Evolutionary conservation across 139 green algal species (phyloP), one percentile per base, ranked within the genome.

Genomic region (Chlorella sp.): DNA sequence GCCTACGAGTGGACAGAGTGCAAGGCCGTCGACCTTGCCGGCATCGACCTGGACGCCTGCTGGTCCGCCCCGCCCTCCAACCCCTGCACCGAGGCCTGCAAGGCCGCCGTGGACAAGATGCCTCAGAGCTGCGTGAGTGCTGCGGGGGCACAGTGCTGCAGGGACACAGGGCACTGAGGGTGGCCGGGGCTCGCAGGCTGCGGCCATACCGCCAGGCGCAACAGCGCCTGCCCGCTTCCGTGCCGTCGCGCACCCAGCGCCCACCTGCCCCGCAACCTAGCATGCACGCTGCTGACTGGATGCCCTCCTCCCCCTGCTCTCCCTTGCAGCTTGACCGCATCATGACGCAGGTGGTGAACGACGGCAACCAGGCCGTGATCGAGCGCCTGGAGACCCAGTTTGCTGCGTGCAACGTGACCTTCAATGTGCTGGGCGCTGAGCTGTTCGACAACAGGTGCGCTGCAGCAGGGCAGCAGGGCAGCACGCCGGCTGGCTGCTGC

Each of bases 11-110:
- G 67, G 67, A 41, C 30, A 9, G n/a, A 73, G 67, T 75, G 69
- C 69, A 75, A 56, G 69, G 36, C 34, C 1, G 69, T 75, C 17
- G 69, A 75, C 69, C 1, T 51, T 38, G 25, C 69, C 34, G 36
- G 20, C 1, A 55, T 75, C 15, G 25, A 75, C 36, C 26, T 75
- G 21, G 69, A 75, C 20, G 32, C 69, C 4, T 75, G 69, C 69
- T 75, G 69, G 69, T n/a, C 15, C 26, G 69, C 69, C 12, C 69
- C 69, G 6, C 20, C 34, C 20, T 30, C 20, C 36, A 55, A 56
- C 36, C 69, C 47, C 32, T 75, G 69, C 69, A 51, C 69, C 20
- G 34, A 55, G 5, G 69, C 21, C 69, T 75, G 69, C 69, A 75
- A 75, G 69, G 23, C 34, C 21, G 36, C 47, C 3, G 32, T 75